phyloP scores from a whole-genome alignment of 805 yeast genomes.

The Zygoascus flipseniorum region DNA sequence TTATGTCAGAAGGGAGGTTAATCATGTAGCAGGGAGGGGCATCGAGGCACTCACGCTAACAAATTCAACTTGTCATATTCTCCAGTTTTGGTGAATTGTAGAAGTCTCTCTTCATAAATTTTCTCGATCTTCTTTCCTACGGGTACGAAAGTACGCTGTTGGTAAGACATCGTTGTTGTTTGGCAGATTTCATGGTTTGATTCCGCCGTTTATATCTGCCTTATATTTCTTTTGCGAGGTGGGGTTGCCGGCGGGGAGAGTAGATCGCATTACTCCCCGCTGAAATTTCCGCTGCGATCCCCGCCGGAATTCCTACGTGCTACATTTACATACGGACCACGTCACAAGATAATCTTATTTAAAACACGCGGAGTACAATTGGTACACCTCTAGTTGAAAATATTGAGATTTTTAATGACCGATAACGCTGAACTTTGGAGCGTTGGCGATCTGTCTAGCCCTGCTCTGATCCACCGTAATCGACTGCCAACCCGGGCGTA shows the following conservation, averaged over 20 bases:
- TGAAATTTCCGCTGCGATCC: not conserved
- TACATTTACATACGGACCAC: not conserved
- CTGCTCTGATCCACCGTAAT: conserved; percentile 5
- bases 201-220: not conserved
- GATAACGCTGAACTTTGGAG: not conserved
- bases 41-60: conserved; percentile 34
- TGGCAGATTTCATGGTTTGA: not conserved
- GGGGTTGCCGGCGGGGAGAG: not conserved
- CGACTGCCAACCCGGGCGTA: conserved; percentile 14
- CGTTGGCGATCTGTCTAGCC: not conserved
- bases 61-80: not conserved
- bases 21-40: conserved; percentile 30
- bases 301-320: not conserved
- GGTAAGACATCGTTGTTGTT: not conserved
- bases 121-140: conserved; percentile 8
- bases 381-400: too few species aligned
- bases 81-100: not conserved
- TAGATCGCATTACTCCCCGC: not conserved
- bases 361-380: too few species aligned
- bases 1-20: conserved; percentile 49
- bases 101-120: conserved; percentile 3
- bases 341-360: too few species aligned
- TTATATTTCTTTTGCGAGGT: not conserved
- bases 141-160: conserved; percentile 2
- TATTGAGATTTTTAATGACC: not conserved